phyloP scores from a whole-genome alignment of 331 rosid genomes.

The Acacia concinna region DNA sequence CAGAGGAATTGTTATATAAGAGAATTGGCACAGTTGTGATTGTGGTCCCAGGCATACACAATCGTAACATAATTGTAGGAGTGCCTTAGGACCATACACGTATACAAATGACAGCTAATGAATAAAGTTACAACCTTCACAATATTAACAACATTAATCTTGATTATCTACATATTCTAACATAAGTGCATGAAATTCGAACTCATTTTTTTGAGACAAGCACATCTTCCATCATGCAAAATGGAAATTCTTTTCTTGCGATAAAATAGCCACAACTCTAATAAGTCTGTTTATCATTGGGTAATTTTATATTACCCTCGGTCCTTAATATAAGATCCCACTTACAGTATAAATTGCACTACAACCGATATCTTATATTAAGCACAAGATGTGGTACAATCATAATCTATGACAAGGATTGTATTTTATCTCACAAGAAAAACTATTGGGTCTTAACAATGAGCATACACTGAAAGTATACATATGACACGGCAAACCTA shows the following conservation, averaged over 20 bases:
- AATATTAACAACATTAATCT: too few species aligned
- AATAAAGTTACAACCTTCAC: too few species aligned
- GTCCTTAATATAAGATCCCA: too few species aligned
- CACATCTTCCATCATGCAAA: neutral
- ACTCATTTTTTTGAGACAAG: neutral
- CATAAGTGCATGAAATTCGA: neutral
- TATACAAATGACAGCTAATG: too few species aligned
- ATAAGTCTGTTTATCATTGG: neutral
- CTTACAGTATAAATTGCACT: too few species aligned
- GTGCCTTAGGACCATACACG: too few species aligned
- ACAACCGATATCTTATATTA: too few species aligned
- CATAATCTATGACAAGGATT: slow-evolving; percentile 16
- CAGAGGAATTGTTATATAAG: too few species aligned
- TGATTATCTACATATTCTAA: too few species aligned
- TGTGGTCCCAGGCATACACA: too few species aligned
- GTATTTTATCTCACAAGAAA: neutral
- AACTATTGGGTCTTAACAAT: neutral
- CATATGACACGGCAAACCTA: slow-evolving; percentile 27
- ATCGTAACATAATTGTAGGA: too few species aligned
- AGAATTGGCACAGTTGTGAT: too few species aligned
- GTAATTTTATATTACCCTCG: neutral
- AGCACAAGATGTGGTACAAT: neutral
- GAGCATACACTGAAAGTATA: neutral
- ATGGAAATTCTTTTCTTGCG: neutral
- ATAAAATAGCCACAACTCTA: neutral